Conservation (phyloP, 805 yeast genomes). For the Ogataea chonburiensis region DNA sequence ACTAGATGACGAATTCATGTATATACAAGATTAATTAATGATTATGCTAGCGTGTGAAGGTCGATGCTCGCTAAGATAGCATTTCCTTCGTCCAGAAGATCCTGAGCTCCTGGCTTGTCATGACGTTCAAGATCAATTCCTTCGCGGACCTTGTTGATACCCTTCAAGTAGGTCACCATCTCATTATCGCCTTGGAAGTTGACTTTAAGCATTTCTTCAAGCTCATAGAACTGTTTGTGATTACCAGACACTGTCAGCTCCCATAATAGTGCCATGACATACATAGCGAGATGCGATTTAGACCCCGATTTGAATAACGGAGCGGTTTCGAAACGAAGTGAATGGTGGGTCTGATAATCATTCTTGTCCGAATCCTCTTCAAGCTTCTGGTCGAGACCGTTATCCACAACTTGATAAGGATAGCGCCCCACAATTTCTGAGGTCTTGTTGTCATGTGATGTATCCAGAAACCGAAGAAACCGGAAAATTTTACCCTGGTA, state of each 20-base stretch:
- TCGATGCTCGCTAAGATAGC: constrained; percentile 10
- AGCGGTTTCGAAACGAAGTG: constrained; percentile 12
- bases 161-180: constrained; percentile 37
- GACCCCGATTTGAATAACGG: constrained; percentile 34
- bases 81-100: constrained; percentile 11
- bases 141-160: constrained; percentile 24
- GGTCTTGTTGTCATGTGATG: constrained; percentile 13
- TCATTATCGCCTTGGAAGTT: constrained; percentile 48
- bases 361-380: constrained; percentile 13
- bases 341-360: constrained; percentile 12
- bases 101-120: constrained; percentile 2
- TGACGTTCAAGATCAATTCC: constrained; percentile 3
- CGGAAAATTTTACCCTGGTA: constrained; percentile 18
- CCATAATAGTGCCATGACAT: constrained; percentile 44
- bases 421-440: constrained; percentile 15
- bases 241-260: constrained; percentile 38
- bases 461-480: constrained; percentile 20
- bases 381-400: constrained; percentile 10
- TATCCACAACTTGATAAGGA: constrained; percentile 23
- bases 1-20: constrained; percentile 1
- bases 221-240: constrained; percentile 35
- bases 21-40: constrained; percentile 2
- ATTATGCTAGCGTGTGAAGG: neutral
- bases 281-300: constrained; percentile 39
- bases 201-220: constrained; percentile 38